Evolutionary conservation across 139 green algal species (phyloP).

Genomic region (Spirogloea muscicola): DNA sequence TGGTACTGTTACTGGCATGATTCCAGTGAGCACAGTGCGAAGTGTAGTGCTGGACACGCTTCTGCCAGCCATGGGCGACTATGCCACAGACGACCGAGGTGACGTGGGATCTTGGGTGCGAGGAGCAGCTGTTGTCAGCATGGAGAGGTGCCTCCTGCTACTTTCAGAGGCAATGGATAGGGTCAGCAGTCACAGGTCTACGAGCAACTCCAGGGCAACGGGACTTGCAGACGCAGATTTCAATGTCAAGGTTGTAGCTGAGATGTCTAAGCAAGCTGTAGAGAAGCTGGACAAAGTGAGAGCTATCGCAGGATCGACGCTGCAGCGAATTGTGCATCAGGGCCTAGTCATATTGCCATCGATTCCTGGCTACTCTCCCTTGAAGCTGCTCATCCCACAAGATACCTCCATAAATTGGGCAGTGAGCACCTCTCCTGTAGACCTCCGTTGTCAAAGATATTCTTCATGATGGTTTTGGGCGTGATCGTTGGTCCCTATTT

Average conservation of each 20-base stretch:
- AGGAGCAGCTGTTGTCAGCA: slow-evolving; percentile 70
- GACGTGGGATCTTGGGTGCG: slow-evolving; percentile 94
- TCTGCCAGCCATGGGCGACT: slow-evolving; percentile 74
- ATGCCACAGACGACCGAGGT: slow-evolving; percentile 86
- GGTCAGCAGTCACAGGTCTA: not conserved
- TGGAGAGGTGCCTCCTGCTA: slow-evolving; percentile 47
- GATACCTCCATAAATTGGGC: too few relatives aligned
- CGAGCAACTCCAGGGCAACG: not conserved
- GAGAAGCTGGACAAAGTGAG: slow-evolving; percentile 80
- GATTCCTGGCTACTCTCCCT: too few relatives aligned
- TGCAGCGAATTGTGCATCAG: too few relatives aligned
- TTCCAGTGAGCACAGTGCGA: not conserved
- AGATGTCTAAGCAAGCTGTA: slow-evolving; percentile 68
- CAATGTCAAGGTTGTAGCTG: slow-evolving; percentile 27
- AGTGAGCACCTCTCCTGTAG: too few relatives aligned
- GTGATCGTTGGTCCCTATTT: too few relatives aligned
- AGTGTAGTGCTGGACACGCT: slow-evolving; percentile 45
- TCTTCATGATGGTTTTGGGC: too few relatives aligned
- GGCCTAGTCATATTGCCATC: too few relatives aligned
- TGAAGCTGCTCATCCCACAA: too few relatives aligned
- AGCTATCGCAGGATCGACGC: slow-evolving; percentile 42
- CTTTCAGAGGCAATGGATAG: slow-evolving; percentile 27
- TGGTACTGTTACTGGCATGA: not conserved
- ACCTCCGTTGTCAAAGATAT: too few relatives aligned
- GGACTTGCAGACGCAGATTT: not conserved